Evolutionary conservation across 2,329 filamentous ascomycete genomes (phyloP).

Genomic region (Chrysosporium keratinophilum): DNA sequence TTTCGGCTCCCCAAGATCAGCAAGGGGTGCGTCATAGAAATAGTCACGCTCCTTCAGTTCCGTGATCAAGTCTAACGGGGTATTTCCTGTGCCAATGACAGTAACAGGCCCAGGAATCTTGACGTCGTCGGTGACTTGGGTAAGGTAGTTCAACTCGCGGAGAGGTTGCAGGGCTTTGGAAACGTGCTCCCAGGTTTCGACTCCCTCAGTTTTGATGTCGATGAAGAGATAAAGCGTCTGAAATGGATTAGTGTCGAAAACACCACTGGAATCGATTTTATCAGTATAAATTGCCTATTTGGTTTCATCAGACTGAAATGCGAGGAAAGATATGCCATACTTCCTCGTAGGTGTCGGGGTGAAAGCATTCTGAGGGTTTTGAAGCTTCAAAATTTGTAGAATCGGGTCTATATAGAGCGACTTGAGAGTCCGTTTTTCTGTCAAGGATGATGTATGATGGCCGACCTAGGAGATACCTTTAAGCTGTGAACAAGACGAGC

Average conservation of each 20-base stretch:
- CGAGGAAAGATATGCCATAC: conserved; percentile 20
- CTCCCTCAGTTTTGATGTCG: conserved; percentile 51
- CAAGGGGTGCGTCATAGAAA: conserved; percentile 52
- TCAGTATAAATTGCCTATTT: neutral
- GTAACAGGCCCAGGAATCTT: conserved; percentile 45
- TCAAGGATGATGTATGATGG: conserved; percentile 46
- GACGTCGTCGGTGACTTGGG: conserved; percentile 40
- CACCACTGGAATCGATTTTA: conserved; percentile 36
- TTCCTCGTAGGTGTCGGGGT: conserved; percentile 42
- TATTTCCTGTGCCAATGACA: conserved; percentile 53
- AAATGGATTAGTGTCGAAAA: conserved; percentile 46
- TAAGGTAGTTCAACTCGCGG: conserved; percentile 44
- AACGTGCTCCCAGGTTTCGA: conserved; percentile 47
- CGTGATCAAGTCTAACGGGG: conserved; percentile 40
- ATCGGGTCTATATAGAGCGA: conserved; percentile 52
- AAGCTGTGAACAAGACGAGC: neutral
- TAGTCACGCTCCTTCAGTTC: conserved; percentile 41
- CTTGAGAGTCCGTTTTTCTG: conserved; percentile 43
- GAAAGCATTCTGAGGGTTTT: conserved; percentile 48
- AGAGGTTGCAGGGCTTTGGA: conserved; percentile 48
- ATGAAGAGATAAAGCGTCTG: conserved; percentile 57
- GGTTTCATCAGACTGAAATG: neutral
- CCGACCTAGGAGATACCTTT: conserved; percentile 39
- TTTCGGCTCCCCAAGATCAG: conserved; percentile 28
- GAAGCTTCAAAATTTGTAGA: conserved; percentile 43